Conservation (phyloP, 495 filamentous ascomycete species). For the Annulohypoxylon maeteangense region DNA sequence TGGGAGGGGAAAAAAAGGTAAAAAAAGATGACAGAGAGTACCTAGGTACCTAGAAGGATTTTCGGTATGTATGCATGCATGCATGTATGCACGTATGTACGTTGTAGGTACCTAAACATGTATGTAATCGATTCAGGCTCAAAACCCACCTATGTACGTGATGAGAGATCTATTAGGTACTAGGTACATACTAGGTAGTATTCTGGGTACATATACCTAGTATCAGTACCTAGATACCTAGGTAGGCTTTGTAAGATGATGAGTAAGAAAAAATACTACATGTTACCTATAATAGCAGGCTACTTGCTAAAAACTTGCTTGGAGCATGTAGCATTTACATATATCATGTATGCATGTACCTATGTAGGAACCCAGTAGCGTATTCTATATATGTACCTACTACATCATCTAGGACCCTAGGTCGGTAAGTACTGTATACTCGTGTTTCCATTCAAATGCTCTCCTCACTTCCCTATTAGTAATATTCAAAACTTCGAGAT, state of each 20-base stretch:
- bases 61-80: not conserved
- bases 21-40: not conserved
- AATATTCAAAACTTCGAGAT: not conserved
- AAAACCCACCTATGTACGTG: not conserved
- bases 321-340: not conserved
- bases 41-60: no score
- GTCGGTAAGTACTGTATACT: not conserved
- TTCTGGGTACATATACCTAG: no score
- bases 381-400: not conserved
- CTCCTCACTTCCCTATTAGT: not conserved
- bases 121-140: no score
- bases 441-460: not conserved
- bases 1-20: not conserved
- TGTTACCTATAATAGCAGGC: no score
- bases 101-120: no score
- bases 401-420: no score
- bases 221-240: not conserved
- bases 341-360: not conserved
- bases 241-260: not conserved
- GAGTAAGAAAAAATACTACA: constrained; percentile 1
- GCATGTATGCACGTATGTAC: no score
- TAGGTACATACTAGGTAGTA: no score
- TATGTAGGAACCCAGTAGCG: not conserved
- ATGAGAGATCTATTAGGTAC: not conserved
- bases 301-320: no score